These are phyloP conservation scores for Colletotrichum brevisporum DNA, from an alignment of 2,329 filamentous ascomycete genomes.

Conservation along the genomic window DNA sequence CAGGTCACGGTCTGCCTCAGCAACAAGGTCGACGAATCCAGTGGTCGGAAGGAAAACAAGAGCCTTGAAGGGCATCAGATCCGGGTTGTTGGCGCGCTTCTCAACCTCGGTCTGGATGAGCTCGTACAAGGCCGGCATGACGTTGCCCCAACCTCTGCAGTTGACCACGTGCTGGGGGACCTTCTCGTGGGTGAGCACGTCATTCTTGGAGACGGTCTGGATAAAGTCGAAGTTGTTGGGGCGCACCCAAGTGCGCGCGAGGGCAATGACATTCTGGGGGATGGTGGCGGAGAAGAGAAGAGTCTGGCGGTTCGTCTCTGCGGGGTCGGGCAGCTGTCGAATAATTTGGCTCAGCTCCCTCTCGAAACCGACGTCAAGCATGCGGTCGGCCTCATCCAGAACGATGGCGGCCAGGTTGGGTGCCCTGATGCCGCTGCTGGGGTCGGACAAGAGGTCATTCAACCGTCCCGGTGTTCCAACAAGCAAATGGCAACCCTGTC, in stretches of 20 bases:
- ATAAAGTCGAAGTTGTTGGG: slow-evolving; percentile 87
- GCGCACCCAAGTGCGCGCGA: slow-evolving; percentile 85
- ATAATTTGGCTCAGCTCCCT: slow-evolving; percentile 75
- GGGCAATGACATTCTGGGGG: slow-evolving; percentile 82
- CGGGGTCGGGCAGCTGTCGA: slow-evolving; percentile 71
- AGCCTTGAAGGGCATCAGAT: slow-evolving; percentile 84
- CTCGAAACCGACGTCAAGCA: slow-evolving; percentile 94
- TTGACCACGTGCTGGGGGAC: slow-evolving; percentile 85
- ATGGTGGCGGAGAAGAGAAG: slow-evolving; percentile 97
- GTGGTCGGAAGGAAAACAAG: slow-evolving; percentile 93
- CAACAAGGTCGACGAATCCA: slow-evolving; percentile 76
- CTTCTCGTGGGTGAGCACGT: slow-evolving; percentile 85
- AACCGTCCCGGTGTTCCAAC: slow-evolving; percentile 93
- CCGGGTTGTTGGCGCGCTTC: slow-evolving; percentile 55
- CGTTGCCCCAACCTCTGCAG: slow-evolving; percentile 79
- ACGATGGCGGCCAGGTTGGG: slow-evolving; percentile 92
- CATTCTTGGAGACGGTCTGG: slow-evolving; percentile 87
- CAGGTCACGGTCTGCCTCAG: slow-evolving; percentile 58
- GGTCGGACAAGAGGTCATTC: slow-evolving; percentile 83
- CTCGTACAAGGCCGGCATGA: slow-evolving; percentile 83
- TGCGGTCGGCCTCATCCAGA: slow-evolving; percentile 96
- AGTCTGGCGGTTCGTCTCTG: slow-evolving; percentile 82
- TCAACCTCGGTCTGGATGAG: slow-evolving; percentile 74
- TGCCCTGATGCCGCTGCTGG: slow-evolving; percentile 73
- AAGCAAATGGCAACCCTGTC: slow-evolving; percentile 87